A percentile compares a stretch with the other conserved stretches of the same genome.
These are phyloP conservation scores for Chlorella sp. DNA, from an alignment of 139 green algal species.

Conservation along the genomic window DNA sequence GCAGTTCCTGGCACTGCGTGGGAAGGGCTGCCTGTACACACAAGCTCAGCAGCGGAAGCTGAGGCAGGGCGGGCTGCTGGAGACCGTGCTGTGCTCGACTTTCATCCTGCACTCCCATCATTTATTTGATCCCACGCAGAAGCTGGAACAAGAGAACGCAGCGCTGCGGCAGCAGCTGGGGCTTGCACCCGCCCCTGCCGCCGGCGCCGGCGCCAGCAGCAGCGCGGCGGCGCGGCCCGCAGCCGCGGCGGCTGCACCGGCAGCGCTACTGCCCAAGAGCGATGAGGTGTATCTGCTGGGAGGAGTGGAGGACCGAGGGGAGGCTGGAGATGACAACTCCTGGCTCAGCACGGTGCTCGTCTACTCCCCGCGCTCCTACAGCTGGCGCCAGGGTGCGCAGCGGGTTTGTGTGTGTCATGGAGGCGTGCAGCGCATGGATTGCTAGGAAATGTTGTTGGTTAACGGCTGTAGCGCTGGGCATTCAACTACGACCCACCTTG, in stretches of 20 bases:
- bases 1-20: too few species aligned
- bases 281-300: conserved; percentile 51
- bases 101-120: too few species aligned
- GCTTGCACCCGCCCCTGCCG: not conserved
- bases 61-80: too few species aligned
- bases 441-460: too few species aligned
- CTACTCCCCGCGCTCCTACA: conserved; percentile 1
- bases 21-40: too few species aligned
- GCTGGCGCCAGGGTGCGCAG: conserved; percentile 6
- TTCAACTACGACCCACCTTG: too few species aligned
- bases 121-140: not conserved
- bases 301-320: conserved; percentile 20
- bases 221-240: not conserved
- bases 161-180: not conserved
- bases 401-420: too few species aligned
- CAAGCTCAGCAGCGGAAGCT: too few species aligned
- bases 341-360: conserved; percentile 45
- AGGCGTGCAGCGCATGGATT: too few species aligned
- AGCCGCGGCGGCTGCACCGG: not conserved
- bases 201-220: not conserved
- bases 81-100: too few species aligned
- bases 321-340: not conserved
- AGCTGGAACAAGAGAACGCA: conserved; percentile 13
- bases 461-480: too few species aligned
- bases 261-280: not conserved